phyloP scores from a whole-genome alignment of 108 stramenopile species.

The Cylindrotheca fusiformis region DNA sequence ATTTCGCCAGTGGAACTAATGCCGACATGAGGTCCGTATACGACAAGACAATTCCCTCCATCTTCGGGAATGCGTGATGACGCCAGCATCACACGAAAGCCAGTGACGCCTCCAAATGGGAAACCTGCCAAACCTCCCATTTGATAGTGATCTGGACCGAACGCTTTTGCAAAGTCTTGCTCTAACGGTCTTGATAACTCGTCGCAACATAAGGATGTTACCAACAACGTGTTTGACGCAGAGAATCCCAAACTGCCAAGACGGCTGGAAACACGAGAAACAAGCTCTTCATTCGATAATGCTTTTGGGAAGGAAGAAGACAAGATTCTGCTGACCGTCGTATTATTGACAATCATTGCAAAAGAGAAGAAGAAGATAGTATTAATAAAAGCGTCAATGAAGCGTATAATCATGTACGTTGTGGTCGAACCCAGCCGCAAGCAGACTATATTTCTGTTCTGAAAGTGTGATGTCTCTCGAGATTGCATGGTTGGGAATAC shows the following conservation, averaged over 20 bases:
- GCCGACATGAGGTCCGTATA: constrained; percentile 80
- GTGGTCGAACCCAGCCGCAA: too few relatives aligned
- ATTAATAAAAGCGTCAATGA: too few relatives aligned
- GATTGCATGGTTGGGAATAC: too few relatives aligned
- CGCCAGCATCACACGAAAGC: constrained; percentile 58
- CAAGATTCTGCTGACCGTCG: too few relatives aligned
- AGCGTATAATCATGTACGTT: too few relatives aligned
- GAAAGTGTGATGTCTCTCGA: too few relatives aligned
- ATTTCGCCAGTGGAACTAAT: constrained; percentile 45
- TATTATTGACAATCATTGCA: too few relatives aligned
- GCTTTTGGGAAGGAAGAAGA: constrained; percentile 60
- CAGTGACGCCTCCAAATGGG: constrained; percentile 56
- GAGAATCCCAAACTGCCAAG: constrained; percentile 32
- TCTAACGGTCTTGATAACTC: constrained; percentile 41
- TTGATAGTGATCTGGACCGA: constrained; percentile 26
- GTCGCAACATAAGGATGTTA: constrained; percentile 51
- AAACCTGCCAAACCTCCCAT: constrained; percentile 63
- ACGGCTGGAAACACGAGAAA: constrained; percentile 7
- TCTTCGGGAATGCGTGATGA: constrained; percentile 80
- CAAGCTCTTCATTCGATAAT: constrained; percentile 41
- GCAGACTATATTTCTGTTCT: too few relatives aligned
- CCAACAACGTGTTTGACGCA: constrained; percentile 36
- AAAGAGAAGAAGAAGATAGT: too few relatives aligned
- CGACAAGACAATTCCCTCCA: constrained; percentile 46
- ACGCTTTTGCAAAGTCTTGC: too few relatives aligned